Evolutionary conservation across 2,329 filamentous ascomycete genomes (phyloP).

Genomic region (Aspergillus sp.): DNA sequence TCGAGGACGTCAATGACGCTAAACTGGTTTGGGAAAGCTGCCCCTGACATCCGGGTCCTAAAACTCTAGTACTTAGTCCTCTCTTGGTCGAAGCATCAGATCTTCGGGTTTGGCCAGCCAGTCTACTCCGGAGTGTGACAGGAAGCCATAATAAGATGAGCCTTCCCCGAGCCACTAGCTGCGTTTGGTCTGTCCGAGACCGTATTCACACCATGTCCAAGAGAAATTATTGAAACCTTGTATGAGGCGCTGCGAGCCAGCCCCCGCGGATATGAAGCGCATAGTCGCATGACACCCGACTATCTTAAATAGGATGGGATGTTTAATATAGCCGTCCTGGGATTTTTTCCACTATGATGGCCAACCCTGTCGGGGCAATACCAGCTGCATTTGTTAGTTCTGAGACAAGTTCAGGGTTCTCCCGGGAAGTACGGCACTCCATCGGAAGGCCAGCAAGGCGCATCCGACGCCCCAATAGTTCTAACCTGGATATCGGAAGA

Average conservation of each 20-base stretch:
- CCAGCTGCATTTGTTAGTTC: no score
- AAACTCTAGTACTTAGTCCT: neutral
- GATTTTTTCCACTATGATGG: no score
- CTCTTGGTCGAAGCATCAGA: no score
- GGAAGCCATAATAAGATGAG: no score
- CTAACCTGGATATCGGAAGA: neutral
- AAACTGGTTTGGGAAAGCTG: neutral
- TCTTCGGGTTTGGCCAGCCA: neutral
- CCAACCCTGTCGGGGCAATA: no score
- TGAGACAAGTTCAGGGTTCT: no score
- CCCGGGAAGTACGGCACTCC: neutral
- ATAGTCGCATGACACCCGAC: neutral
- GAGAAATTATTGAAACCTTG: neutral
- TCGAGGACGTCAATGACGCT: neutral
- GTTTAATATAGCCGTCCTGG: no score
- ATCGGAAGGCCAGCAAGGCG: neutral
- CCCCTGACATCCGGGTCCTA: neutral
- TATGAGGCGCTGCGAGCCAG: no score
- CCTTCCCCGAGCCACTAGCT: no score
- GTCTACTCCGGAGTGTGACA: neutral
- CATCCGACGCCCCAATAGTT: neutral
- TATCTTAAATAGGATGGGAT: no score
- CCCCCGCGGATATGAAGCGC: neutral
- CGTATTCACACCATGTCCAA: no score
- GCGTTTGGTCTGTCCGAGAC: no score